Conservation (phyloP, 2,329 filamentous ascomycete species). For the Fusarium denticulatum region DNA sequence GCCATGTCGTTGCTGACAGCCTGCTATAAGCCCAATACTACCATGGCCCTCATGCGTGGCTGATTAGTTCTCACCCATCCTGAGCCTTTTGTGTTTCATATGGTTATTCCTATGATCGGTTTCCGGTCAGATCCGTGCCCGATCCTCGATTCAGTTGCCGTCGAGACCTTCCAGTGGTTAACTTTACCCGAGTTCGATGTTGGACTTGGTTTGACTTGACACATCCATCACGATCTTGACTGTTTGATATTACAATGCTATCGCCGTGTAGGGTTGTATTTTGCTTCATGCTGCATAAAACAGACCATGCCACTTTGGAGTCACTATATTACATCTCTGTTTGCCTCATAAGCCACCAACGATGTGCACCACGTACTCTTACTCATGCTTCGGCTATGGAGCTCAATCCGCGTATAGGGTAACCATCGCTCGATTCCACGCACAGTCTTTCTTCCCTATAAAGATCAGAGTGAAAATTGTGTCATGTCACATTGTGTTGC, state of each 20-base stretch:
- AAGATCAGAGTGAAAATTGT: neutral
- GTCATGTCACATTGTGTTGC: neutral
- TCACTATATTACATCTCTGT: too few relatives aligned
- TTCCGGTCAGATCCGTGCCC: constrained; percentile 16
- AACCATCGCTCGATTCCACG: neutral
- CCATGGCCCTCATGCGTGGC: constrained; percentile 1
- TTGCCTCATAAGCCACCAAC: neutral
- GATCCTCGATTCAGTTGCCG: neutral
- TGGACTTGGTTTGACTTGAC: neutral
- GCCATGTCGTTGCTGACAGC: neutral
- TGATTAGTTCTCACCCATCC: constrained; percentile 32
- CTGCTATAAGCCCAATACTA: constrained; percentile 7
- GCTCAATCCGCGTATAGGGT: neutral
- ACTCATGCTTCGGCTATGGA: neutral
- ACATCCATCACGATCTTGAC: neutral
- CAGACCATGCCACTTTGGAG: neutral
- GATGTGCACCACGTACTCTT: neutral
- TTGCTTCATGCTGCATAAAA: neutral
- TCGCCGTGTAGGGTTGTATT: constrained; percentile 1
- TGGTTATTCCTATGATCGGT: constrained; percentile 7
- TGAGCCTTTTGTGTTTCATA: constrained; percentile 34
- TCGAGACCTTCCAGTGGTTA: neutral
- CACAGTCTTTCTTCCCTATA: neutral
- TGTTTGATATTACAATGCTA: neutral
- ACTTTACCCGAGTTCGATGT: constrained; percentile 1